Evolutionary conservation across 2,329 filamentous ascomycete species (phyloP).

Genomic region (Penicillium sp.): DNA sequence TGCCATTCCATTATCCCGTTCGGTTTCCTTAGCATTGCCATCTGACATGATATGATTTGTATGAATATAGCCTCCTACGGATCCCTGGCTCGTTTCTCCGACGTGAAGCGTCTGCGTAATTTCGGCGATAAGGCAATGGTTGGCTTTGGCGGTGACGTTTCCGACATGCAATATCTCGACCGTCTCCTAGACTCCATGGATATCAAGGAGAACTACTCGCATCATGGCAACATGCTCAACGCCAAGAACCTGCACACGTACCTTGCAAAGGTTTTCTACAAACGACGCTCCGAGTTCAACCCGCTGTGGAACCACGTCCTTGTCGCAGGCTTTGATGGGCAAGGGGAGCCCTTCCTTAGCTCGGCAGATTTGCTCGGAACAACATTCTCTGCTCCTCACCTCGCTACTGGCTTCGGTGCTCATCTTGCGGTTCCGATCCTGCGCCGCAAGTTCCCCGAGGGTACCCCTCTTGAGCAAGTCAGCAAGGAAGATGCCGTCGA

Average conservation of each 20-base stretch:
- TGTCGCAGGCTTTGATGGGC: slow-evolving; percentile 76
- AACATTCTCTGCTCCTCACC: slow-evolving; percentile 74
- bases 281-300: slow-evolving; percentile 88
- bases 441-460: slow-evolving; percentile 72
- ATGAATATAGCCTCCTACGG: slow-evolving; percentile 73
- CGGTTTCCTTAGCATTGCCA: neutral
- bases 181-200: slow-evolving; percentile 76
- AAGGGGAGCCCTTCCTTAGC: slow-evolving; percentile 76
- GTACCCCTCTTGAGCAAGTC: slow-evolving; percentile 63
- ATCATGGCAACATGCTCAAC: slow-evolving; percentile 53
- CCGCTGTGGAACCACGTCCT: slow-evolving; percentile 95
- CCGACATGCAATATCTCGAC: slow-evolving; percentile 98
- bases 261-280: slow-evolving; percentile 90
- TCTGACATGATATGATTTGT: neutral
- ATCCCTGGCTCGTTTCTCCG: slow-evolving; percentile 88
- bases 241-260: slow-evolving; percentile 96
- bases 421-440: slow-evolving; percentile 90
- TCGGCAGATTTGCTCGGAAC: slow-evolving; percentile 86
- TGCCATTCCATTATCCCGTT: slow-evolving; percentile 16
- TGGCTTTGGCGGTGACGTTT: slow-evolving; percentile 93
- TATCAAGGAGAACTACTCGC: slow-evolving; percentile 77
- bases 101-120: slow-evolving; percentile 85
- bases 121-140: slow-evolving; percentile 78
- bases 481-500: slow-evolving; percentile 69
- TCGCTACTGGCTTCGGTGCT: slow-evolving; percentile 88